A percentile compares a stretch with the other conserved stretches of the same genome.
These are phyloP conservation scores for Collariella sp. DNA, from an alignment of 495 filamentous ascomycete genomes.

Conservation along the genomic window DNA sequence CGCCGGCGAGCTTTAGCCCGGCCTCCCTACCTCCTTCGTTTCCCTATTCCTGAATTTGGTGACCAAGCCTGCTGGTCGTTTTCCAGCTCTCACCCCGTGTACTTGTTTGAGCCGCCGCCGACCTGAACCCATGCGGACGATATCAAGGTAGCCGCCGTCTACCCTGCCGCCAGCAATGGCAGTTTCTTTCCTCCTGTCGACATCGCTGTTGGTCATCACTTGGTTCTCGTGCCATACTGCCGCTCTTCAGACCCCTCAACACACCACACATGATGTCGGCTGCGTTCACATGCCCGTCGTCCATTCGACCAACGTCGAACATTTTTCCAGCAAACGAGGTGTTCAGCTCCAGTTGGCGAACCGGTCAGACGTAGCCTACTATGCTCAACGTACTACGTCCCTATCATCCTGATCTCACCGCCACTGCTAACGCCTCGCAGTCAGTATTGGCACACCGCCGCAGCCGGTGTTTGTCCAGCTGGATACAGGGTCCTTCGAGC, in stretches of 20 bases:
- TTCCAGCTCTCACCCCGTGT: slow-evolving; percentile 4
- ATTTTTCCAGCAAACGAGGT: slow-evolving; percentile 33
- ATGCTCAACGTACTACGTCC: slow-evolving; percentile 34
- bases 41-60: slow-evolving; percentile 1
- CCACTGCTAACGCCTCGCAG: slow-evolving; percentile 24
- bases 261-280: slow-evolving; percentile 19
- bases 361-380: slow-evolving; percentile 43
- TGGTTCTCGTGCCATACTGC: slow-evolving; percentile 19
- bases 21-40: slow-evolving; percentile 1
- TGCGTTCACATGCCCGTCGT: slow-evolving; percentile 40
- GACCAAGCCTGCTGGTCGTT: slow-evolving; percentile 8
- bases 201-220: slow-evolving; percentile 26
- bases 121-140: slow-evolving; percentile 24
- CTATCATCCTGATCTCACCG: neutral
- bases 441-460: slow-evolving; percentile 41
- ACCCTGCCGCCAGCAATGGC: slow-evolving; percentile 33
- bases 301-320: slow-evolving; percentile 36
- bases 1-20: slow-evolving; percentile 10
- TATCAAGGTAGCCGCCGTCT: slow-evolving; percentile 16
- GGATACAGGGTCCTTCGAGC: slow-evolving; percentile 44
- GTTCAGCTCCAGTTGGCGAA: slow-evolving; percentile 39
- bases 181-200: slow-evolving; percentile 24
- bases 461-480: slow-evolving; percentile 41
- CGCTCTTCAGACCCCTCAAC: neutral
- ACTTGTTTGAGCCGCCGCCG: neutral